A percentile compares a stretch with the other conserved stretches of the same genome.
Conservation (phyloP, 1,284 basidiomycete species). For the Heliocybe sulcata region DNA sequence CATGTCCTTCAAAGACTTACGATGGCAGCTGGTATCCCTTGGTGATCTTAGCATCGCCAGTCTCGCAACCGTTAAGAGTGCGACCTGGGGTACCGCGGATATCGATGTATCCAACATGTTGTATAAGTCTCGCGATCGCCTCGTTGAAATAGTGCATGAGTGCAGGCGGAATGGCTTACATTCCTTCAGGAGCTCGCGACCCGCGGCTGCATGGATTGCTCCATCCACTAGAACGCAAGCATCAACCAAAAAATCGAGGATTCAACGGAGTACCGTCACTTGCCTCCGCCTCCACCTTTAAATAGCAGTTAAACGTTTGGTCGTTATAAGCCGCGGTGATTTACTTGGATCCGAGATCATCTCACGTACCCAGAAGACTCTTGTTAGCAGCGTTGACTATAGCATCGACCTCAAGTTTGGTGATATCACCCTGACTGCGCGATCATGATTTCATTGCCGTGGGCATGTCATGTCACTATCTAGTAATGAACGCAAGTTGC, state of each 20-base stretch:
- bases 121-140: no score
- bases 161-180: constrained; percentile 49
- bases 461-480: not conserved
- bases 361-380: constrained; percentile 56
- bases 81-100: constrained; percentile 33
- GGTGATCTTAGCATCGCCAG: constrained; percentile 84
- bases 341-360: not conserved
- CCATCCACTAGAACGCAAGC: constrained; percentile 59
- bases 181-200: constrained; percentile 64
- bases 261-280: constrained; percentile 9
- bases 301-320: not conserved
- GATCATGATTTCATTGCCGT: constrained; percentile 2
- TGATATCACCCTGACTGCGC: constrained; percentile 72
- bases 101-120: no score
- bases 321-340: constrained; percentile 4
- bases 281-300: constrained; percentile 66
- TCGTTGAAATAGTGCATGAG: no score
- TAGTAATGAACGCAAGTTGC: not conserved
- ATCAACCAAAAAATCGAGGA: not conserved
- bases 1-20: constrained; percentile 25
- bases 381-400: constrained; percentile 89
- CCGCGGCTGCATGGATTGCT: constrained; percentile 84
- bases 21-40: constrained; percentile 64
- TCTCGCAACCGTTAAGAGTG: constrained; percentile 68
- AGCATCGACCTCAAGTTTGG: constrained; percentile 61